Conservation (phyloP, 2,329 filamentous ascomycete genomes). For the Pseudogymnoascus sp. region DNA sequence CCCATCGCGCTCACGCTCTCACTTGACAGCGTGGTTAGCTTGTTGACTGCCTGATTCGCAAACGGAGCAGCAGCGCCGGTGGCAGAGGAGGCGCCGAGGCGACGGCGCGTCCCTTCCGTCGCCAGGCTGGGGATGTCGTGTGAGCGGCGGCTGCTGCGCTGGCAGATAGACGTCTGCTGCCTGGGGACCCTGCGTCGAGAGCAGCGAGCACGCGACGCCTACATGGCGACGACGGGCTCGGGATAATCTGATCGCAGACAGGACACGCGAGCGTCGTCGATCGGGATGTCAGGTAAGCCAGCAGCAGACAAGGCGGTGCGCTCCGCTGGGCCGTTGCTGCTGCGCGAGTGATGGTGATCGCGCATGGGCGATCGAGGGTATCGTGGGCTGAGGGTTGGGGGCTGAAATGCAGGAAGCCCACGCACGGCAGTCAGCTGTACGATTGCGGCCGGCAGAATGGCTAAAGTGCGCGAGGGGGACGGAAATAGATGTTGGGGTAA, state of each 20-base stretch:
- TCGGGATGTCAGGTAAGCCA: neutral
- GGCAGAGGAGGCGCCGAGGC: neutral
- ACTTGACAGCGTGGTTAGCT: neutral
- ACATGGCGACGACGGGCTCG: neutral
- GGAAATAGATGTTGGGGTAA: neutral
- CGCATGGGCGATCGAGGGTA: neutral
- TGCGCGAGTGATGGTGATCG: neutral
- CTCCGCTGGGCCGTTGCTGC: neutral
- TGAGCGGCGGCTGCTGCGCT: neutral
- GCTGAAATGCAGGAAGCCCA: slow-evolving; percentile 2
- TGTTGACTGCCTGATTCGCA: neutral
- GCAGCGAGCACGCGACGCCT: neutral
- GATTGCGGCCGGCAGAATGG: neutral
- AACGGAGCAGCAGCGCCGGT: neutral
- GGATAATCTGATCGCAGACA: neutral
- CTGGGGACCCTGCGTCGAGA: neutral
- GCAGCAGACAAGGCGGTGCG: neutral
- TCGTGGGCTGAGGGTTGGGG: neutral
- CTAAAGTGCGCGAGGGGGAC: neutral
- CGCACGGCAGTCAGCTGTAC: slow-evolving; percentile 1
- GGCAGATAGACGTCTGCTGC: neutral
- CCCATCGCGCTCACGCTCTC: neutral
- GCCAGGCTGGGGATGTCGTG: neutral
- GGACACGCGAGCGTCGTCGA: neutral
- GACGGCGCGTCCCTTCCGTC: neutral